Conservation (phyloP, 192 early-diverging fungal species). For the Coemansia reversa region DNA sequence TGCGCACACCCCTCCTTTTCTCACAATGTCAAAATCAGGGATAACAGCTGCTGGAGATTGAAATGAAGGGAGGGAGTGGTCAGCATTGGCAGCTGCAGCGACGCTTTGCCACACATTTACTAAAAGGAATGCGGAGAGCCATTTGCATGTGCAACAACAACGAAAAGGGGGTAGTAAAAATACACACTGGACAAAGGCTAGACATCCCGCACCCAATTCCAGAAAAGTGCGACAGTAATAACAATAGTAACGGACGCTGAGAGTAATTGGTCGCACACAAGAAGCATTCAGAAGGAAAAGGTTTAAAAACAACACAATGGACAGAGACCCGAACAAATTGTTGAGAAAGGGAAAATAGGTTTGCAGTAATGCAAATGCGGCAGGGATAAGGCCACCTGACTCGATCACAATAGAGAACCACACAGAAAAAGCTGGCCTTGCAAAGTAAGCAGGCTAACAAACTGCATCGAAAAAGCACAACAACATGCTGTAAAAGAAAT, state of each 20-base stretch:
- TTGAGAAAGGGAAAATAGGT: neutral
- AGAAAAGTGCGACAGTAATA: conserved; percentile 4
- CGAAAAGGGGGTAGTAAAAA: conserved; percentile 2
- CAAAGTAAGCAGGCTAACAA: neutral
- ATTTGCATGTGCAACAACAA: neutral
- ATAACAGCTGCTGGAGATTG: neutral
- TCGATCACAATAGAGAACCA: neutral
- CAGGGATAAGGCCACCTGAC: neutral
- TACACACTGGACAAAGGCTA: neutral
- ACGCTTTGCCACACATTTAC: neutral
- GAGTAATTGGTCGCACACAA: neutral
- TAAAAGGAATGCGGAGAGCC: neutral
- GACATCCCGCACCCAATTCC: neutral
- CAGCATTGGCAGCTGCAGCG: neutral
- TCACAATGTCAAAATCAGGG: neutral
- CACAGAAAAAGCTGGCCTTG: neutral
- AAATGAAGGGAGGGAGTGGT: neutral
- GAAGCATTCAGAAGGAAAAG: neutral
- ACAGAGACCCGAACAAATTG: neutral
- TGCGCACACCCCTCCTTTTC: neutral
- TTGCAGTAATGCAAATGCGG: neutral
- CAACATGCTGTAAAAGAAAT: neutral
- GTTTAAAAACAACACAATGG: neutral
- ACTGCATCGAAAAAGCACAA: neutral
- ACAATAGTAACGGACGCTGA: conserved; percentile 10